Evolutionary conservation across 2,329 filamentous ascomycete species (phyloP).

Genomic region (Aspergillus thermomutatus): DNA sequence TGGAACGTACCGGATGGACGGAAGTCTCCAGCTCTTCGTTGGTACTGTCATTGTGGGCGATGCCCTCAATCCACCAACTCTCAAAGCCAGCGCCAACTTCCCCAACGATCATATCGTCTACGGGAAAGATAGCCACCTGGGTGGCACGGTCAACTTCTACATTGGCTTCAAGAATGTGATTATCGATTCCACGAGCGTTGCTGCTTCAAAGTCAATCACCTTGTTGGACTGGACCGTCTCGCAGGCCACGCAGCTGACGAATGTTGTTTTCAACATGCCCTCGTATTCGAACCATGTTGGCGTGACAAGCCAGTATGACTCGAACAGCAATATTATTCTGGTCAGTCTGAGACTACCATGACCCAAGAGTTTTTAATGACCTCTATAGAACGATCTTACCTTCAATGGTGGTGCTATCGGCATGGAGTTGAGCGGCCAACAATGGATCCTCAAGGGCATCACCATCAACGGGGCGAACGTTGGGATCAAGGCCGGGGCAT

Average conservation of each 20-base stretch:
- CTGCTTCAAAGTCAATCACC: slow-evolving; percentile 23
- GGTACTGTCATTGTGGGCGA: slow-evolving; percentile 39
- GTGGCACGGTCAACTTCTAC: slow-evolving; percentile 34
- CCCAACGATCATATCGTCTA: slow-evolving; percentile 55
- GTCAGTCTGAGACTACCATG: slow-evolving; percentile 20
- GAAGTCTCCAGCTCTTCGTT: slow-evolving; percentile 24
- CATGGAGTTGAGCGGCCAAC: slow-evolving; percentile 31
- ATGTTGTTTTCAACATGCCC: slow-evolving; percentile 38
- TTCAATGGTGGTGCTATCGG: slow-evolving; percentile 30
- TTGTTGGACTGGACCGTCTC: slow-evolving; percentile 39
- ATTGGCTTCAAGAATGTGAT: slow-evolving; percentile 39
- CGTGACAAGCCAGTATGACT: slow-evolving; percentile 29
- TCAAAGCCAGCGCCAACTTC: slow-evolving; percentile 53
- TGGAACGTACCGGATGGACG: slow-evolving; percentile 26
- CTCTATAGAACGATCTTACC: slow-evolving; percentile 20
- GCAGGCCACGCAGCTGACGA: slow-evolving; percentile 38
- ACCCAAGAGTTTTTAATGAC: neutral
- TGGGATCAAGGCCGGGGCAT: slow-evolving; percentile 44
- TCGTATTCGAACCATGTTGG: slow-evolving; percentile 30
- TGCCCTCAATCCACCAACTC: slow-evolving; percentile 44
- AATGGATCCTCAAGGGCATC: slow-evolving; percentile 43
- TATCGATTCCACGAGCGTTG: slow-evolving; percentile 33
- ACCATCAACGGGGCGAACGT: slow-evolving; percentile 61
- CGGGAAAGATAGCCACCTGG: slow-evolving; percentile 36
- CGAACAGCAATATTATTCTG: slow-evolving; percentile 25